These are phyloP conservation scores for Williopsis jadinii DNA, from an alignment of 1,139 yeast species.

Conservation along the genomic window DNA sequence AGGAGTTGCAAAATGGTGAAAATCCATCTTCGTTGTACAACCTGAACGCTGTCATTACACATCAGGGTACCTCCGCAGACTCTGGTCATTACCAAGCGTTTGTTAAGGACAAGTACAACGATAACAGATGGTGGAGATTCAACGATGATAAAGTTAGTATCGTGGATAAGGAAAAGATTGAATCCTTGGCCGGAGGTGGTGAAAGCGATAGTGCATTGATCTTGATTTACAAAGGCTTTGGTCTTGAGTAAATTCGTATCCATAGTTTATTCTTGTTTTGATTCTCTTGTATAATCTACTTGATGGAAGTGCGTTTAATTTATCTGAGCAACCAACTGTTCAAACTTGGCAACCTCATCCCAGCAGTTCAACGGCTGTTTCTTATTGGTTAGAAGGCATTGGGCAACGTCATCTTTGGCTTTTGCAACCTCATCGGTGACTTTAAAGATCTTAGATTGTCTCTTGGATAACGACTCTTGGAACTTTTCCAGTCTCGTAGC, in stretches of 20 bases:
- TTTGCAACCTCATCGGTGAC: constrained; percentile 28
- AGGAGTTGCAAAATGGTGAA: constrained; percentile 44
- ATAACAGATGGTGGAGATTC: constrained; percentile 86
- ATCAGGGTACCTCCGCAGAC: constrained; percentile 93
- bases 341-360: constrained; percentile 76
- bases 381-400: constrained; percentile 63
- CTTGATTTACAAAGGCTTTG: constrained; percentile 75
- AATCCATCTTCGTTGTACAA: constrained; percentile 88
- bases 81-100: constrained; percentile 96
- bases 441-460: constrained; percentile 26
- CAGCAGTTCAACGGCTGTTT: constrained; percentile 81
- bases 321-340: constrained; percentile 30
- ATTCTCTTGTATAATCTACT: neutral
- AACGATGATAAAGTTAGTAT: constrained; percentile 87
- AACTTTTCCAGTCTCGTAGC: constrained; percentile 39
- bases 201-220: constrained; percentile 95
- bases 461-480: constrained; percentile 36
- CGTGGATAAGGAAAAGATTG: constrained; percentile 74
- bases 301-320: constrained; percentile 8
- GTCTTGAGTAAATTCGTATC: constrained; percentile 26
- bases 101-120: constrained; percentile 65
- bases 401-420: constrained; percentile 52
- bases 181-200: constrained; percentile 91
- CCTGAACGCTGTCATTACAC: constrained; percentile 78
- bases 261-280: neutral